Conservation (phyloP, 179 eudicot genomes). For the Corrigiola litoralis region DNA sequence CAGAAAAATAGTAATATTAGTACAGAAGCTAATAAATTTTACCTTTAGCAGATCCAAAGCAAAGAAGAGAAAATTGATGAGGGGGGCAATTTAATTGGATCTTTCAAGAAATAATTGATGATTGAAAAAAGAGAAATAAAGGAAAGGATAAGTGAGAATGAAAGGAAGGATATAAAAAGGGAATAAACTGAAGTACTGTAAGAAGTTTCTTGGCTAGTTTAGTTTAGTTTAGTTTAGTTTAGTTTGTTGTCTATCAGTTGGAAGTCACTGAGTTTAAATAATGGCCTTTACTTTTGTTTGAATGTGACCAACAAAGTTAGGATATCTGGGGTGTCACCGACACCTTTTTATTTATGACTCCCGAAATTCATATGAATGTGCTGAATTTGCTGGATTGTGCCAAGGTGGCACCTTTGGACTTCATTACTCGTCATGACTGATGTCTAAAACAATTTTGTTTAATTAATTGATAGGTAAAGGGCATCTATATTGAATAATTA, state of each 20-base stretch:
- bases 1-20: constrained; percentile 2
- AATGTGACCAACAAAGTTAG: constrained; percentile 14
- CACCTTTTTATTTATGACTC: constrained; percentile 3
- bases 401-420: too few species aligned
- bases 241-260: too few species aligned
- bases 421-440: too few species aligned
- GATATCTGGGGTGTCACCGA: constrained; percentile 27
- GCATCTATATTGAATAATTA: too few species aligned
- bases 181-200: neutral
- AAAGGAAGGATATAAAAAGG: constrained; percentile 14
- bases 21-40: neutral
- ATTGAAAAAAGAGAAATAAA: neutral
- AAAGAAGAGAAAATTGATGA: constrained; percentile 12
- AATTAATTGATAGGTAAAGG: too few species aligned
- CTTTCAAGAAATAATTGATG: constrained; percentile 8
- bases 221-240: too few species aligned
- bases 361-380: neutral
- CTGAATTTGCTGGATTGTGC: too few species aligned
- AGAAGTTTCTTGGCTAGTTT: neutral
- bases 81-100: neutral
- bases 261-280: neutral
- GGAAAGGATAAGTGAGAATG: constrained; percentile 12
- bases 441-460: too few species aligned
- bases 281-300: neutral
- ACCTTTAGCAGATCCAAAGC: constrained; percentile 36